phyloP scores from a whole-genome alignment of 768 basidiomycete genomes.

The Leccinum pellstonianum region DNA sequence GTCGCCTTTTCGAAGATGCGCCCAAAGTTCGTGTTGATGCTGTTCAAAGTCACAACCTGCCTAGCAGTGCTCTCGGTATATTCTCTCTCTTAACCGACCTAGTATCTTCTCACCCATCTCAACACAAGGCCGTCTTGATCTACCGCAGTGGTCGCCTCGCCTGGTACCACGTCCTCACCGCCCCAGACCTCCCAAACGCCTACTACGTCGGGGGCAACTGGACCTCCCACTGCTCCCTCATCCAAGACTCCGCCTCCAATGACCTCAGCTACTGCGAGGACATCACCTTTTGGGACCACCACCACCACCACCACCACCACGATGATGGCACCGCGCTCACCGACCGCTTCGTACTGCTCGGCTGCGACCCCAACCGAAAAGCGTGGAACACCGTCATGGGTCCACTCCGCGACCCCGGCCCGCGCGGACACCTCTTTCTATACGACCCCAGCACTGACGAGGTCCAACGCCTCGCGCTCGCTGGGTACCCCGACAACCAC shows the following conservation, averaged over 20 bases:
- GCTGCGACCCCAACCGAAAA: constrained; percentile 45
- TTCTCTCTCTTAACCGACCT: background rate
- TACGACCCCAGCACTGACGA: constrained; percentile 34
- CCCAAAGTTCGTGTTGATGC: constrained; percentile 5
- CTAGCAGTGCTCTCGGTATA: constrained; percentile 15
- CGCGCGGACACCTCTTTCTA: constrained; percentile 63
- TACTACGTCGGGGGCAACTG: constrained; percentile 55
- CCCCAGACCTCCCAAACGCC: constrained; percentile 45
- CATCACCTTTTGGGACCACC: constrained; percentile 59
- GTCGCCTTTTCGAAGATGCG: too few species aligned
- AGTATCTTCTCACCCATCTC: background rate
- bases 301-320: too few species aligned
- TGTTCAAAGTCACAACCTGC: constrained; percentile 7
- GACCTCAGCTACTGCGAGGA: constrained; percentile 60
- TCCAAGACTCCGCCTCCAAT: constrained; percentile 34
- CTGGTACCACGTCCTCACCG: constrained; percentile 41
- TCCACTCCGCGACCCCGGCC: constrained; percentile 55
- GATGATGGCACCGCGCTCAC: constrained; percentile 33
- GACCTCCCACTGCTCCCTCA: constrained; percentile 42
- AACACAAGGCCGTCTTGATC: constrained; percentile 39
- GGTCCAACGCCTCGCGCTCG: constrained; percentile 43
- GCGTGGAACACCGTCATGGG: constrained; percentile 81
- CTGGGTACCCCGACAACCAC: constrained; percentile 52
- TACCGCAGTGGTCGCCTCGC: constrained; percentile 46
- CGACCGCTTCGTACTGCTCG: constrained; percentile 45